These are phyloP conservation scores for Trametes elegans DNA, from an alignment of 768 basidiomycete species.

Conservation along the genomic window DNA sequence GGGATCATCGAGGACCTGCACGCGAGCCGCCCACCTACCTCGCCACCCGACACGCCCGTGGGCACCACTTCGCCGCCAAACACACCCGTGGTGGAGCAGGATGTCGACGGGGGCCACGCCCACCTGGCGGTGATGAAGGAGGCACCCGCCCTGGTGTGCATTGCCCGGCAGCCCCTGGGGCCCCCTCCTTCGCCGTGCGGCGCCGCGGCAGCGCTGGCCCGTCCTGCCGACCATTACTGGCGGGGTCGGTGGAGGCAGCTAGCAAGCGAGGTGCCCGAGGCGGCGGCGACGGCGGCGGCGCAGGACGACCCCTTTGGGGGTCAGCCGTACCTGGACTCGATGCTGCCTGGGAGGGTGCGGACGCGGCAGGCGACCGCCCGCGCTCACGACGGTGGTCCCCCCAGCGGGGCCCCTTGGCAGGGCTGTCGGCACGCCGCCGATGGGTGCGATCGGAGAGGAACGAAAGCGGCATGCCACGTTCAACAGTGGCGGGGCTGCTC, in stretches of 20 bases:
- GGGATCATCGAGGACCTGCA: neutral
- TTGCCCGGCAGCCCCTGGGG: neutral
- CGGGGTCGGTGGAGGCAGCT: neutral
- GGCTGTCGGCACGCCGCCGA: neutral
- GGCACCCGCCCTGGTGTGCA: neutral
- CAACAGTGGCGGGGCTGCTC: neutral
- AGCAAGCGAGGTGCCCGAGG: neutral
- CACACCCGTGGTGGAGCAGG: neutral
- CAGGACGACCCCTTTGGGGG: too few relatives aligned
- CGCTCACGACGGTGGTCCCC: neutral
- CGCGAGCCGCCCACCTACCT: neutral
- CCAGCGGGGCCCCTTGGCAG: neutral
- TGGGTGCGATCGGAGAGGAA: neutral
- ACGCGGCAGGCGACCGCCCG: constrained; percentile 1
- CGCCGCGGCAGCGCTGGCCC: neutral
- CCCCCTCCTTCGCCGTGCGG: neutral
- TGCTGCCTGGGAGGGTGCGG: neutral
- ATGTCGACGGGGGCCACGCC: neutral
- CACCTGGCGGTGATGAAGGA: too few relatives aligned
- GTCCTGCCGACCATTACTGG: neutral
- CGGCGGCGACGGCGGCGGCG: neutral
- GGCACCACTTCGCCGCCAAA: neutral
- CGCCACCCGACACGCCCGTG: neutral
- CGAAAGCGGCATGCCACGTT: constrained; percentile 7
- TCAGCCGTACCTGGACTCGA: neutral